These are phyloP conservation scores for Fomitopsis pulvina DNA, from an alignment of 768 basidiomycete genomes.

Conservation along the genomic window DNA sequence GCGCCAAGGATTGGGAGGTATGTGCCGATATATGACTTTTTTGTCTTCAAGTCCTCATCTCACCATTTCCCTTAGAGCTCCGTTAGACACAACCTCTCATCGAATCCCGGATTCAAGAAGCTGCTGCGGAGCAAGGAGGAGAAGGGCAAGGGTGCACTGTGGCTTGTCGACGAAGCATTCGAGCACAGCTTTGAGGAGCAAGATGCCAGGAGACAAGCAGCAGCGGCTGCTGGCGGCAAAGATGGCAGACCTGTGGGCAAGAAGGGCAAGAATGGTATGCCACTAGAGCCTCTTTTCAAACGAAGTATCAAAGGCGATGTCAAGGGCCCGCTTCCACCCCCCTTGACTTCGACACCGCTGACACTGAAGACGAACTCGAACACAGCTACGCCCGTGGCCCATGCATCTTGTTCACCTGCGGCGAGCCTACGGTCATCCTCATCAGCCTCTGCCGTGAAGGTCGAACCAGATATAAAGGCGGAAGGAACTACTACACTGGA, in stretches of 20 bases:
- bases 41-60: background rate
- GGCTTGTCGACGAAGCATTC: constrained; percentile 79
- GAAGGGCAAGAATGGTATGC: constrained; percentile 48
- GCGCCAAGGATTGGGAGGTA: constrained; percentile 91
- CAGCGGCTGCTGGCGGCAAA: constrained; percentile 28
- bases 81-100: constrained; percentile 92
- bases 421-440: constrained; percentile 3
- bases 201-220: constrained; percentile 44
- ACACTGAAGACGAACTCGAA: constrained; percentile 33
- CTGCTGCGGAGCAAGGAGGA: constrained; percentile 80
- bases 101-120: constrained; percentile 87
- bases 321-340: constrained; percentile 53
- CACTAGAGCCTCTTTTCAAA: constrained; percentile 60
- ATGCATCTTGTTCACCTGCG: constrained; percentile 1
- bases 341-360: constrained; percentile 60
- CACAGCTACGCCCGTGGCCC: background rate
- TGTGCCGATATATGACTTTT: constrained; percentile 20
- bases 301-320: constrained; percentile 61
- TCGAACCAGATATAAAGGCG: constrained; percentile 10
- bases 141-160: constrained; percentile 88
- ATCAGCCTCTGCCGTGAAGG: constrained; percentile 15
- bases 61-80: constrained; percentile 74
- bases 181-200: constrained; percentile 67
- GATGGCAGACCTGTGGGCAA: constrained; percentile 39
- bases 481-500: background rate